Conservation (phyloP, 164 flowering plant genomes). For the Chimonanthus salicifolius region DNA sequence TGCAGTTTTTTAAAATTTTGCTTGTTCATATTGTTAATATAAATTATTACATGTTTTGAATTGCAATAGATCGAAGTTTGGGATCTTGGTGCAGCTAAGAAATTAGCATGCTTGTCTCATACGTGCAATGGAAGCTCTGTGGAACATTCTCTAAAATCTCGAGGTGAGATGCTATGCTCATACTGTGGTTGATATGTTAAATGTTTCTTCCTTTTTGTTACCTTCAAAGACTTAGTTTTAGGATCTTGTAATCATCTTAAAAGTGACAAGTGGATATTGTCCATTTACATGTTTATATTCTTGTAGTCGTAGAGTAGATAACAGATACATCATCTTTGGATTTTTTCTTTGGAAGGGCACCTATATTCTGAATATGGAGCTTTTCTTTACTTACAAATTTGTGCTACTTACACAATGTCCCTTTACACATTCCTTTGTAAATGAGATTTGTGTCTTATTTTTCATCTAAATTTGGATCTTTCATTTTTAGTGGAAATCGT, state of each 20-base stretch:
- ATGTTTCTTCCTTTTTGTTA: neutral
- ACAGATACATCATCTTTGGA: neutral
- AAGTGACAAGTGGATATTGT: neutral
- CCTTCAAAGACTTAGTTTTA: neutral
- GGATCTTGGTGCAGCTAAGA: slow-evolving; percentile 71
- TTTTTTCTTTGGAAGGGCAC: neutral
- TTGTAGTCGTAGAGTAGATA: neutral
- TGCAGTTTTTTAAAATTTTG: neutral
- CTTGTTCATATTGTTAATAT: slow-evolving; percentile 9
- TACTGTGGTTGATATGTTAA: neutral
- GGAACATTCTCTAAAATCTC: slow-evolving; percentile 34
- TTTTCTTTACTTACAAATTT: neutral
- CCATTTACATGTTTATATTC: neutral
- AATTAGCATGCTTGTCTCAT: slow-evolving; percentile 39
- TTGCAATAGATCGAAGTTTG: slow-evolving; percentile 74
- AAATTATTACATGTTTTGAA: slow-evolving; percentile 7
- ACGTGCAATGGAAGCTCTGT: slow-evolving; percentile 21
- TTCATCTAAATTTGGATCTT: too few species aligned
- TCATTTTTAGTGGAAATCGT: too few species aligned
- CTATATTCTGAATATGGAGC: too few species aligned
- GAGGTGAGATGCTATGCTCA: slow-evolving; percentile 36
- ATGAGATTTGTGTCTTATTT: neutral
- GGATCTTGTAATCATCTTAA: neutral
- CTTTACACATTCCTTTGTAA: neutral
- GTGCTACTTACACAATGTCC: neutral